Evolutionary conservation across 1,284 basidiomycete species (phyloP).

Genomic region (Trichosporon sp.): DNA sequence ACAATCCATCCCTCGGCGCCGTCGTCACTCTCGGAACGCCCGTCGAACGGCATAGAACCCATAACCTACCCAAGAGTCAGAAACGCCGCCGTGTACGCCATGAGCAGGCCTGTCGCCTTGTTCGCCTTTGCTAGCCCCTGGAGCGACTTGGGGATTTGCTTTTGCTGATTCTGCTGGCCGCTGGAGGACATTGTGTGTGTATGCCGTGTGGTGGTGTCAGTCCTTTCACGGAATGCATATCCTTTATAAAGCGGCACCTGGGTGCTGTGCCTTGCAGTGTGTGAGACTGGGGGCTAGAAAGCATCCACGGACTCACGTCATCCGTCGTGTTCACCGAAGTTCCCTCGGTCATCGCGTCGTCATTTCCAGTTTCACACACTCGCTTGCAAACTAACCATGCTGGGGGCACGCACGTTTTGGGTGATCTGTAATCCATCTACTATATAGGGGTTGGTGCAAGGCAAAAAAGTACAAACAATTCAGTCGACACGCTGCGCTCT

Average conservation of each 20-base stretch:
- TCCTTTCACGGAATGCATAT: background rate
- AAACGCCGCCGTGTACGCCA: constrained; percentile 6
- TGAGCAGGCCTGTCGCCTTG: constrained; percentile 4
- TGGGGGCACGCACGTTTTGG: background rate
- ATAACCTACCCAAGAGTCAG: background rate
- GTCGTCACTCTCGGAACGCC: background rate
- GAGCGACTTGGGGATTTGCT: constrained; percentile 11
- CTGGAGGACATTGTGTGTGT: background rate
- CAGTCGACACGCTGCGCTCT: background rate
- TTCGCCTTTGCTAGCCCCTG: constrained; percentile 8
- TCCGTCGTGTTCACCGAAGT: background rate
- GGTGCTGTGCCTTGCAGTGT: no score
- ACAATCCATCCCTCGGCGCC: no score
- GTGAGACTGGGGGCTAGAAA: constrained; percentile 4
- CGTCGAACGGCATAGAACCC: background rate
- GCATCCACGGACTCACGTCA: background rate
- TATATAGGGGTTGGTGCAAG: background rate
- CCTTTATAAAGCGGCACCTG: no score
- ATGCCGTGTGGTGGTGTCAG: background rate
- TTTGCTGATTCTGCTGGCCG: no score
- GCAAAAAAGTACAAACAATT: constrained; percentile 15
- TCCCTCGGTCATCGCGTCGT: background rate
- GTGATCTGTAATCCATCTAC: constrained; percentile 18
- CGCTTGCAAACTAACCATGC: no score
- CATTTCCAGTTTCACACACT: background rate